These are phyloP conservation scores for Cantharellus anzutake DNA, from an alignment of 768 basidiomycete genomes.

Conservation along the genomic window DNA sequence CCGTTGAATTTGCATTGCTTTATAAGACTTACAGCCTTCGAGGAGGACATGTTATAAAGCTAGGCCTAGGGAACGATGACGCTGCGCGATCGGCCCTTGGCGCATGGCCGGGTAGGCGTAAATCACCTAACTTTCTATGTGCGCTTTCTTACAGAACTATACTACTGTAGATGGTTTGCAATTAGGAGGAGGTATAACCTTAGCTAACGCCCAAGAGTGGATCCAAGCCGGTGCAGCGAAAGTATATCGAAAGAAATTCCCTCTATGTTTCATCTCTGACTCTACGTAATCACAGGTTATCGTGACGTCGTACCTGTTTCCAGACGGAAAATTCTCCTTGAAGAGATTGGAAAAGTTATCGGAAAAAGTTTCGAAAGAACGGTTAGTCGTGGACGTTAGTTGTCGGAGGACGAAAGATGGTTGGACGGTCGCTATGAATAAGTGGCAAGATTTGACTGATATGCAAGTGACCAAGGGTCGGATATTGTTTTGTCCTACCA, in stretches of 20 bases:
- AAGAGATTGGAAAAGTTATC: slow-evolving; percentile 48
- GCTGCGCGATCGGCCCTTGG: slow-evolving; percentile 71
- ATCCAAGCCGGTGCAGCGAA: slow-evolving; percentile 79
- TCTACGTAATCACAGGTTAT: slow-evolving; percentile 44
- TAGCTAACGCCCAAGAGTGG: slow-evolving; percentile 67
- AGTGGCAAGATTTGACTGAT: slow-evolving; percentile 93
- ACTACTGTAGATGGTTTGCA: not conserved
- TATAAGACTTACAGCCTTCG: slow-evolving; percentile 49
- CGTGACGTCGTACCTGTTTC: slow-evolving; percentile 94
- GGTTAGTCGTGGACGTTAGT: slow-evolving; percentile 85
- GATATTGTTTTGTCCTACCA: not conserved
- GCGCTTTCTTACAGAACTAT: no score
- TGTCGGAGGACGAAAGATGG: slow-evolving; percentile 56
- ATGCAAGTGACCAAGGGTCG: slow-evolving; percentile 76
- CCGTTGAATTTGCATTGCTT: slow-evolving; percentile 35
- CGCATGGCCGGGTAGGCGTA: slow-evolving; percentile 46
- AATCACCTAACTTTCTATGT: not conserved
- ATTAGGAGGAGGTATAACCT: slow-evolving; percentile 41
- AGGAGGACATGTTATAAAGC: slow-evolving; percentile 93
- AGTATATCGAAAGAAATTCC: slow-evolving; percentile 23
- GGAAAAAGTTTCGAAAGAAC: slow-evolving; percentile 55
- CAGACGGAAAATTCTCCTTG: slow-evolving; percentile 56
- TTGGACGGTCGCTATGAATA: slow-evolving; percentile 97
- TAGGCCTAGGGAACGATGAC: slow-evolving; percentile 74
- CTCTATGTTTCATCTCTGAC: not conserved